Percentiles rank a stretch among this genome's conserved stretches.
These are phyloP conservation scores for Penicillium expansum DNA, from an alignment of 2,329 filamentous ascomycete genomes.

Conservation along the genomic window DNA sequence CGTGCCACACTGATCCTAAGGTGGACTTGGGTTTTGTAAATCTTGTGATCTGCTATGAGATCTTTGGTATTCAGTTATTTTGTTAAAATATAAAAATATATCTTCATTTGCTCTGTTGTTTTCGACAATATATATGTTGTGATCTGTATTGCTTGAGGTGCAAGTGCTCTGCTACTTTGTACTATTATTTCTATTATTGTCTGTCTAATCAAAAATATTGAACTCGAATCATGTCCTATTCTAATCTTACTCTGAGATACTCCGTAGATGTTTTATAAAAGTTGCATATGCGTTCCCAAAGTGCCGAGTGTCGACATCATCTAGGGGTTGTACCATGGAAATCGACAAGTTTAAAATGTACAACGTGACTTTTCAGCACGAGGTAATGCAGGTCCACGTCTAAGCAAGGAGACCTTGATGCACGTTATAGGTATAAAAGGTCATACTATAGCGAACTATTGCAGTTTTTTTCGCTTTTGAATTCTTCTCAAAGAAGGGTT, in stretches of 20 bases:
- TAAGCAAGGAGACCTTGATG: background rate
- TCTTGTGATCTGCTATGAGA: background rate
- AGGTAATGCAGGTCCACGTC: slow-evolving; percentile 4
- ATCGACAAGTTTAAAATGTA: background rate
- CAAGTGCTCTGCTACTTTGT: too few species aligned
- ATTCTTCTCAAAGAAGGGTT: background rate
- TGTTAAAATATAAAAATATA: background rate
- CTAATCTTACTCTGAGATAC: too few species aligned
- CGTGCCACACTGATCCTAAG: background rate
- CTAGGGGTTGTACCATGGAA: background rate
- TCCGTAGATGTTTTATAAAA: too few species aligned
- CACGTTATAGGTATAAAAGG: background rate
- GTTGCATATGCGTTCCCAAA: background rate
- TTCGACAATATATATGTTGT: background rate
- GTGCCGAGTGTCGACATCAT: background rate
- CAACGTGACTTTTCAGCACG: slow-evolving; percentile 3
- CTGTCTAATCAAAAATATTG: too few species aligned
- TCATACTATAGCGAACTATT: background rate
- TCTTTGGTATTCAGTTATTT: background rate
- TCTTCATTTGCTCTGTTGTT: background rate
- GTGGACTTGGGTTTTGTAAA: background rate
- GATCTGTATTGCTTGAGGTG: background rate
- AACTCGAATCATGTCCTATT: too few species aligned
- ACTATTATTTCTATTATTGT: background rate
- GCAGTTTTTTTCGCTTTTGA: background rate